Conservation (phyloP, 1,284 basidiomycete species). For the Papiliotrema terrestris region DNA sequence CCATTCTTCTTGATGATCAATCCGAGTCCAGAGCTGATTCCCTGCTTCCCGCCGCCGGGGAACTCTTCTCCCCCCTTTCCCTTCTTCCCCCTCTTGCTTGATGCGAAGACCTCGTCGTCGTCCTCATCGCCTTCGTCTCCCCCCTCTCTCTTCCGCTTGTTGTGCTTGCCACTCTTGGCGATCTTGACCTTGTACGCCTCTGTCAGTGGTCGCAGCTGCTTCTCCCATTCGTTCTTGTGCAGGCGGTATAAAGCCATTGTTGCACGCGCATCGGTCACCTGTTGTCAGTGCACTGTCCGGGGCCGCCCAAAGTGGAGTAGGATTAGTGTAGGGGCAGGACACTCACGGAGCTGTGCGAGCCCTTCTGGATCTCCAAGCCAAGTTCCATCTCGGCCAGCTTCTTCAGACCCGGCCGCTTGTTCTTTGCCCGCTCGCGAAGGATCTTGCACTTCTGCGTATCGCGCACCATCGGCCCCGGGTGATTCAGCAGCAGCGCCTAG, state of each 20-base stretch:
- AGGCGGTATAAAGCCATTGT: constrained; percentile 93
- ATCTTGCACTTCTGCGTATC: constrained; percentile 71
- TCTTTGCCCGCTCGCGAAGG: constrained; percentile 55
- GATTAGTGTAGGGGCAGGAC: too few relatives aligned
- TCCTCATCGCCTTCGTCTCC: constrained; percentile 12
- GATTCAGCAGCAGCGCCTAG: constrained; percentile 82
- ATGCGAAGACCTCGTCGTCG: constrained; percentile 39
- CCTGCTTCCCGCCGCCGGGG: constrained; percentile 59
- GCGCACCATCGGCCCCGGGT: constrained; percentile 71
- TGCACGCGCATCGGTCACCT: constrained; percentile 90
- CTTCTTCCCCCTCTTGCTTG: constrained; percentile 14
- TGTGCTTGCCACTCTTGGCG: constrained; percentile 11
- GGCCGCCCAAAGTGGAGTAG: neutral
- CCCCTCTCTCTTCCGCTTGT: constrained; percentile 11
- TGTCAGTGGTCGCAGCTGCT: constrained; percentile 41
- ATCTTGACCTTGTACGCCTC: constrained; percentile 41
- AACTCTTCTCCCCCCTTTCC: constrained; percentile 24
- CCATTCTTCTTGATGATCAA: constrained; percentile 2
- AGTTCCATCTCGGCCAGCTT: constrained; percentile 79
- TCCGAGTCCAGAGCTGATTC: constrained; percentile 1
- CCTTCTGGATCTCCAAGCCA: constrained; percentile 76
- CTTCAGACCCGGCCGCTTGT: constrained; percentile 69
- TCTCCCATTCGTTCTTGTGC: constrained; percentile 83
- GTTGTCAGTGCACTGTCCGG: neutral
- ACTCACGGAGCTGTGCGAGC: constrained; percentile 79